Evolutionary conservation across 2,329 filamentous ascomycete species (phyloP).

Genomic region (Diaporthe ampelina): DNA sequence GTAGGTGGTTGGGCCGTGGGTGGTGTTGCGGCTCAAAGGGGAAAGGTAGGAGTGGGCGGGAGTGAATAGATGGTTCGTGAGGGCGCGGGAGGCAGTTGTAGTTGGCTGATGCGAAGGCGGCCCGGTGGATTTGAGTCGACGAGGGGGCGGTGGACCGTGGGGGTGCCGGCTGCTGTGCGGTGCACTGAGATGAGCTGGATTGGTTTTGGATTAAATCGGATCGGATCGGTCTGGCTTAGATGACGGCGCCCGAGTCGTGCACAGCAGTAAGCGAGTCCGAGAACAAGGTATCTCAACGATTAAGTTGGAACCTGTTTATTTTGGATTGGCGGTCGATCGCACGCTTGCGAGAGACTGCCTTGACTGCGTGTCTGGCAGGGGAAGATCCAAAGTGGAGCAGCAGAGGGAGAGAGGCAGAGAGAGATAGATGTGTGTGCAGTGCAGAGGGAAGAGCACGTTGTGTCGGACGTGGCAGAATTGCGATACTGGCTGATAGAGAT

Average conservation of each 20-base stretch:
- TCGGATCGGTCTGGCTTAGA: slow-evolving; percentile 15
- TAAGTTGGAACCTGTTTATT: slow-evolving; percentile 19
- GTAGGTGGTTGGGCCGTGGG: slow-evolving; percentile 21
- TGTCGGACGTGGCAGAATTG: slow-evolving; percentile 37
- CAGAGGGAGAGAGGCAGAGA: neutral
- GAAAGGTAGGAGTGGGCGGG: slow-evolving; percentile 27
- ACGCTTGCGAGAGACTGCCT: neutral
- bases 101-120: slow-evolving; percentile 8
- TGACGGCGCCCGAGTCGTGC: neutral
- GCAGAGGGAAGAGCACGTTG: slow-evolving; percentile 26
- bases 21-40: slow-evolving; percentile 27
- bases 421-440: neutral
- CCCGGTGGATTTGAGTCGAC: slow-evolving; percentile 8
- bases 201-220: slow-evolving; percentile 28
- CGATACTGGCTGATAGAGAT: neutral
- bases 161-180: slow-evolving; percentile 2
- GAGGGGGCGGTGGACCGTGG: slow-evolving; percentile 28
- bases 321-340: slow-evolving; percentile 17
- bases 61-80: slow-evolving; percentile 10
- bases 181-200: slow-evolving; percentile 10
- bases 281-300: slow-evolving; percentile 28
- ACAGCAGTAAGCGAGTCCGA: slow-evolving; percentile 27
- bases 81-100: slow-evolving; percentile 12
- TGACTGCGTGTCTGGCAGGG: neutral
- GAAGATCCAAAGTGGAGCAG: neutral